Evolutionary conservation across 2,329 filamentous ascomycete species (phyloP).

Genomic region (Neoascochyta sp.): DNA sequence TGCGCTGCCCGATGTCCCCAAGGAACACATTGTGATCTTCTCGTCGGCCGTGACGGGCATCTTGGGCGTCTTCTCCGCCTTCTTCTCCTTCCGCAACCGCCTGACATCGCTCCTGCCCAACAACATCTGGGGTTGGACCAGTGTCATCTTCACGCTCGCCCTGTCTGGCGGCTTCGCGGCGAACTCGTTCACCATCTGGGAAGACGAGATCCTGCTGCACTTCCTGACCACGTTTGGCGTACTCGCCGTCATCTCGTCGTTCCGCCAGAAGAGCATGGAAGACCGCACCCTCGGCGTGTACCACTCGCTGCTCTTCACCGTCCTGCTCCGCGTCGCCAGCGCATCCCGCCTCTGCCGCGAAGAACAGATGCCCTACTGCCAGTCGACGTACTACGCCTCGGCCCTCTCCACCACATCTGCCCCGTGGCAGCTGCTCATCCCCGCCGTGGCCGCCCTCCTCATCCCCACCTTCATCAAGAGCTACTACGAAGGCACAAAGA

Average conservation of each 20-base stretch:
- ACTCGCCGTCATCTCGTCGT: conserved; percentile 67
- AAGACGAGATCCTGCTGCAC: conserved; percentile 90
- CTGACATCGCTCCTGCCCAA: conserved; percentile 59
- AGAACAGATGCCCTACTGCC: conserved; percentile 97
- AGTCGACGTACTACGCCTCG: conserved; percentile 92
- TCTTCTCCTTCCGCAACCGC: conserved; percentile 41
- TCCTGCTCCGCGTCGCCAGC: conserved; percentile 75
- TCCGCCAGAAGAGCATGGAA: conserved; percentile 63
- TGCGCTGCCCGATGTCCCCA: conserved; percentile 38
- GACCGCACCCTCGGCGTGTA: conserved; percentile 76
- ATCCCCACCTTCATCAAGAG: conserved; percentile 73
- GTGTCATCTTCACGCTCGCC: conserved; percentile 73
- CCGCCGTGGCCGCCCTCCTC: conserved; percentile 66
- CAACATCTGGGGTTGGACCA: conserved; percentile 86
- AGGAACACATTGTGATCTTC: conserved; percentile 41
- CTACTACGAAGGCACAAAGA: conserved; percentile 77
- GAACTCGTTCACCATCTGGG: conserved; percentile 98
- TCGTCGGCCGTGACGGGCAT: conserved; percentile 40
- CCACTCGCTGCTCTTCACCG: conserved; percentile 78
- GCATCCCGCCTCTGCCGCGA: conserved; percentile 91
- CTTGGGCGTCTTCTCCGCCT: conserved; percentile 40
- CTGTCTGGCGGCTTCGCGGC: conserved; percentile 94
- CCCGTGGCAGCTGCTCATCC: conserved; percentile 80
- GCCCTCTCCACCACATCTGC: conserved; percentile 88
- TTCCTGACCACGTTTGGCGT: conserved; percentile 86